Percentiles rank a stretch among this genome's conserved stretches.
These are phyloP conservation scores for Scytalidium sp. DNA, from an alignment of 2,329 filamentous ascomycete species.

Conservation along the genomic window DNA sequence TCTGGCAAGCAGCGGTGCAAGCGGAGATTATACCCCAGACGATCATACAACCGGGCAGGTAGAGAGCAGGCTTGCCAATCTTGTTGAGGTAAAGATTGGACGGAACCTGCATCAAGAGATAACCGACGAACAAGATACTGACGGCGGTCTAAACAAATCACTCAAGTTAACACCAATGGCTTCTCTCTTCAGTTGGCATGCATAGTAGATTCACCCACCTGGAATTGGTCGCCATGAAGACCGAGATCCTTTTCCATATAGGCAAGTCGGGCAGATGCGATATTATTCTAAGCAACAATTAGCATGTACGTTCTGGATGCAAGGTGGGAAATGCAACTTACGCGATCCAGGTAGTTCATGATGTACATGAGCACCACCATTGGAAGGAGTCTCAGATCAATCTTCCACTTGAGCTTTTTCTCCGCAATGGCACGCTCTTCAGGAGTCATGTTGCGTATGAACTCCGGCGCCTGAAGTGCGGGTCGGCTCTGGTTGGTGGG, in stretches of 20 bases:
- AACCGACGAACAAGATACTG: conserved; percentile 35
- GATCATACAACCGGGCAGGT: conserved; percentile 47
- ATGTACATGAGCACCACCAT: conserved; percentile 70
- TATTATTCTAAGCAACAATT: conserved; percentile 42
- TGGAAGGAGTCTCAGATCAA: conserved; percentile 63
- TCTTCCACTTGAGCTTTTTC: conserved; percentile 56
- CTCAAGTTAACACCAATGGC: too few relatives aligned
- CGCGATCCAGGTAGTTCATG: conserved; percentile 60
- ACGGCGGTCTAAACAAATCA: conserved; percentile 32
- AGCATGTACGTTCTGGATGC: conserved; percentile 9
- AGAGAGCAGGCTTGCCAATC: conserved; percentile 45
- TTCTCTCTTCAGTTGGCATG: neutral
- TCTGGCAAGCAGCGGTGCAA: conserved; percentile 44
- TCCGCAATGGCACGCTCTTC: conserved; percentile 52
- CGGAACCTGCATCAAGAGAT: conserved; percentile 41
- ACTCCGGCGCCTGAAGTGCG: conserved; percentile 20
- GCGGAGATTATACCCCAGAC: conserved; percentile 48
- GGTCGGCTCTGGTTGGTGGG: neutral
- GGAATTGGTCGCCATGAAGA: conserved; percentile 37
- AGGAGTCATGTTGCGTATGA: conserved; percentile 41
- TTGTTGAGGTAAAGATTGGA: conserved; percentile 48
- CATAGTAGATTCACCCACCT: conserved; percentile 21
- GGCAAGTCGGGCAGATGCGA: conserved; percentile 50
- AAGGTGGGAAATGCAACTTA: conserved; percentile 18
- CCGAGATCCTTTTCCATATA: conserved; percentile 42